Evolutionary conservation across 257 asterid genomes (phyloP).

Genomic region (Solanum piurae): DNA sequence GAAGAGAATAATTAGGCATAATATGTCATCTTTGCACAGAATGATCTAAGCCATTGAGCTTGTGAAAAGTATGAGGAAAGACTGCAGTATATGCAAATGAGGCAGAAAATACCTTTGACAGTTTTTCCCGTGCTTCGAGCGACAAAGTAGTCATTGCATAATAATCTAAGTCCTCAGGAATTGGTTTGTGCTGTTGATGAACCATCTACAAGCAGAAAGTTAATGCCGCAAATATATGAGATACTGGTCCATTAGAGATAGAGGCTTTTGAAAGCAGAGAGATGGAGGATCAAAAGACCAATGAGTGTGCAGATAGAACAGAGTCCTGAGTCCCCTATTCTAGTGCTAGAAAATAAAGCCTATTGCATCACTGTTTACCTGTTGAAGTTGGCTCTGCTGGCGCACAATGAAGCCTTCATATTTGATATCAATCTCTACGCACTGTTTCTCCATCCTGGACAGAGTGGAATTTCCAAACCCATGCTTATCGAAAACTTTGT

Average conservation of each 20-base stretch:
- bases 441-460: constrained; percentile 71
- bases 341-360: neutral
- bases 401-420: constrained; percentile 92
- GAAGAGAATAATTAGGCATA: neutral
- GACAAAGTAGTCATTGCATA: constrained; percentile 69
- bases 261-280: neutral
- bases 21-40: neutral
- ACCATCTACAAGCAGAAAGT: constrained; percentile 52
- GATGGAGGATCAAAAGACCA: neutral
- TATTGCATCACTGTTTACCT: constrained; percentile 30
- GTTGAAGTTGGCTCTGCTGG: constrained; percentile 82
- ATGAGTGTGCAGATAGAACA: neutral
- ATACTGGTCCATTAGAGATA: neutral
- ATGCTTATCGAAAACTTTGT: constrained; percentile 72
- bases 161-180: constrained; percentile 75
- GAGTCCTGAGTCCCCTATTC: neutral
- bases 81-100: neutral
- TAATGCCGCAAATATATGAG: neutral
- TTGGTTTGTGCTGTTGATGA: constrained; percentile 72
- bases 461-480: constrained; percentile 74
- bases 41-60: neutral
- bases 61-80: neutral
- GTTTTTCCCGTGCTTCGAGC: constrained; percentile 88
- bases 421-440: constrained; percentile 88
- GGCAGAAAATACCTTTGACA: constrained; percentile 59